Evolutionary conservation across 2,329 filamentous ascomycete genomes (phyloP).

Genomic region (Botrytis pseudocinerea): DNA sequence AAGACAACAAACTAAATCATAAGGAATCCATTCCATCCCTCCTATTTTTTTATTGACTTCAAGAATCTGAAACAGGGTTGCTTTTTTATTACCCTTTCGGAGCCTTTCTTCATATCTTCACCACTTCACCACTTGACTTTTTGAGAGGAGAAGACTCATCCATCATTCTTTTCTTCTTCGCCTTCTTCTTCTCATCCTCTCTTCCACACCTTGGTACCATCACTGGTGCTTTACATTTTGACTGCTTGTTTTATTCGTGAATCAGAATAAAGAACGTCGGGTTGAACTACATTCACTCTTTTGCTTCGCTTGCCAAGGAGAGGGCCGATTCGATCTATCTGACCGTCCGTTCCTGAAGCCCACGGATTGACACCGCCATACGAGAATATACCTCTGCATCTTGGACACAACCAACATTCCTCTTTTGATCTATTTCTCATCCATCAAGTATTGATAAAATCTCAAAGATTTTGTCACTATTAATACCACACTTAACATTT

Average conservation of each 20-base stretch:
- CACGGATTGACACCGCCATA: constrained; percentile 6
- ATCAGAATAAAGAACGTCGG: neutral
- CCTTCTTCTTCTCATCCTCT: neutral
- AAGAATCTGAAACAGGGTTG: constrained; percentile 10
- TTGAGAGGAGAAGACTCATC: neutral
- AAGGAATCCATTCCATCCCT: constrained; percentile 7
- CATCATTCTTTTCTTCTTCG: neutral
- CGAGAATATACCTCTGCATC: neutral
- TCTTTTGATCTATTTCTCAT: neutral
- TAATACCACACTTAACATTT: neutral
- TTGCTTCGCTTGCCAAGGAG: neutral
- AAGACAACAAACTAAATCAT: constrained; percentile 15
- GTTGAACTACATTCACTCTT: constrained; percentile 9
- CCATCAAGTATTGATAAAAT: neutral
- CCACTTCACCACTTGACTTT: constrained; percentile 1
- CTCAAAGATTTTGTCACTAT: neutral
- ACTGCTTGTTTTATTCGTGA: neutral
- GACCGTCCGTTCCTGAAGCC: neutral
- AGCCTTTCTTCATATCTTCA: neutral
- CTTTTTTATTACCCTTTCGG: neutral
- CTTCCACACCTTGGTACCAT: neutral
- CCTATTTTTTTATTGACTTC: constrained; percentile 9
- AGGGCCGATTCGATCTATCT: neutral
- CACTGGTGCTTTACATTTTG: neutral
- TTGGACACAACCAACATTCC: constrained; percentile 9